Evolutionary conservation across 2,329 filamentous ascomycete species (phyloP).

Genomic region (Fusarium solani-melongenae): DNA sequence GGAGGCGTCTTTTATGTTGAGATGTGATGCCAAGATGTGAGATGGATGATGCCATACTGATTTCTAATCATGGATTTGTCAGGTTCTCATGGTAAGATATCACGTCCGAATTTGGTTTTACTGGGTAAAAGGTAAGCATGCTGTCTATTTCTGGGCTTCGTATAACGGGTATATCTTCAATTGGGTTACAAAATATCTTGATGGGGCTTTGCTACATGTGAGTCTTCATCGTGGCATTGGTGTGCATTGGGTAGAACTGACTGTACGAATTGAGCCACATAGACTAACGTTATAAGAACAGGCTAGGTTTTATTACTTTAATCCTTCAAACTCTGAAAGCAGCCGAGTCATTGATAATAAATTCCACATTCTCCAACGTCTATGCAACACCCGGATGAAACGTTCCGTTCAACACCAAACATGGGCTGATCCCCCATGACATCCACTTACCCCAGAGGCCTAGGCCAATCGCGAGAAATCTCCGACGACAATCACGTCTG

Average conservation of each 20-base stretch:
- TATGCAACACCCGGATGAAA: neutral
- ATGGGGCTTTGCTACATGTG: too few species aligned
- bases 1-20: neutral
- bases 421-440: neutral
- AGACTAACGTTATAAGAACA: too few species aligned
- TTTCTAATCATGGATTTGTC: constrained; percentile 24
- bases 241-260: too few species aligned
- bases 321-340: neutral
- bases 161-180: neutral
- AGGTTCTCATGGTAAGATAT: neutral
- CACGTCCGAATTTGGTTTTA: neutral
- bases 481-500: neutral
- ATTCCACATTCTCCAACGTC: neutral
- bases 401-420: neutral
- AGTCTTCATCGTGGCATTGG: too few species aligned
- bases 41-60: neutral
- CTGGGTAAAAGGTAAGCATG: neutral
- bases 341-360: neutral
- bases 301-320: neutral
- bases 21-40: neutral
- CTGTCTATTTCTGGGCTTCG: neutral
- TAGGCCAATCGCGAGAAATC: neutral
- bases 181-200: neutral
- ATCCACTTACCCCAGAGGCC: neutral
- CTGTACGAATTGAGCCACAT: too few species aligned